A percentile compares a stretch with the other conserved stretches of the same genome.
These are phyloP conservation scores for Claviceps capensis DNA, from an alignment of 2,329 filamentous ascomycete species.

Conservation along the genomic window DNA sequence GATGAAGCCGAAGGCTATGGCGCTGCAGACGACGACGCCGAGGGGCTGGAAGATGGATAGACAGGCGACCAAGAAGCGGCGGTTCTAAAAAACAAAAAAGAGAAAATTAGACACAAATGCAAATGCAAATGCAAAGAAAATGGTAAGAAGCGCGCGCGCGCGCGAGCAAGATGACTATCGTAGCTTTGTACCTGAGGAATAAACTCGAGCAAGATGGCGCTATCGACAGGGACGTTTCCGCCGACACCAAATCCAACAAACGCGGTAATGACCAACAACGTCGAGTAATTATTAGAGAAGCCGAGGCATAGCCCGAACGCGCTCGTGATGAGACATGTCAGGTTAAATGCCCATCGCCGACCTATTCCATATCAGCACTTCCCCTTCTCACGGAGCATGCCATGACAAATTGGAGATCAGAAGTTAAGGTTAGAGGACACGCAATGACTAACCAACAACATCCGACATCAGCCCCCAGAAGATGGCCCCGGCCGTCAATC, in stretches of 20 bases:
- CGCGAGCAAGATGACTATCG: too few relatives aligned
- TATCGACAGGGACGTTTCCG: constrained; percentile 42
- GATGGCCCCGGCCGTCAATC: constrained; percentile 30
- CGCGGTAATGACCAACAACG: constrained; percentile 38
- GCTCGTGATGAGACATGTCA: constrained; percentile 40
- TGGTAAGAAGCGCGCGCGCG: too few relatives aligned
- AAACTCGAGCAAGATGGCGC: constrained; percentile 41
- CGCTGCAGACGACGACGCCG: constrained; percentile 36
- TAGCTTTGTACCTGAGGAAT: constrained; percentile 22
- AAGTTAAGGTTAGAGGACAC: background rate
- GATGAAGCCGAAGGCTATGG: constrained; percentile 39
- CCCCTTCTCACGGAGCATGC: too few relatives aligned
- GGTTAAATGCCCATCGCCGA: constrained; percentile 42
- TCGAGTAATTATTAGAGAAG: constrained; percentile 32
- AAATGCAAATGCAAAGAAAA: too few relatives aligned
- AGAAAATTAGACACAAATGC: background rate
- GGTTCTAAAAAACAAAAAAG: constrained; percentile 15
- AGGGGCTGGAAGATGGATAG: constrained; percentile 42
- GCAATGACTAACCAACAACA: constrained; percentile 21
- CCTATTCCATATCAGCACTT: constrained; percentile 8
- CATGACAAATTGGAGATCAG: too few relatives aligned
- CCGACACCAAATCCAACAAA: constrained; percentile 39
- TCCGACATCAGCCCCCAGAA: constrained; percentile 43
- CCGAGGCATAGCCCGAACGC: constrained; percentile 39
- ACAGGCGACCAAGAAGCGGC: constrained; percentile 36